Evolutionary conservation across 495 filamentous ascomycete genomes (phyloP).

Genomic region (Penicillium daleae): DNA sequence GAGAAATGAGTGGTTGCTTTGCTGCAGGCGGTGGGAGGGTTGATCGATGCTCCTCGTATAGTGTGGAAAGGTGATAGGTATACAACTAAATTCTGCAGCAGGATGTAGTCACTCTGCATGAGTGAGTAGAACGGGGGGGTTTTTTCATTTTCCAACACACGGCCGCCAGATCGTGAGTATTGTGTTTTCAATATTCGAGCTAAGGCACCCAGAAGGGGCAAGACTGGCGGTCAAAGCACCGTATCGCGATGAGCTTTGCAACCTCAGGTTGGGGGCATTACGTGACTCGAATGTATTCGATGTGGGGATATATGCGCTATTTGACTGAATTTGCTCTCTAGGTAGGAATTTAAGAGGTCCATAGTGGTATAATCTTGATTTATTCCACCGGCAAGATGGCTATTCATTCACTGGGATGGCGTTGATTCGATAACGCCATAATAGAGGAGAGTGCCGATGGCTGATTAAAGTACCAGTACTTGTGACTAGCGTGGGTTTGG

Average conservation of each 20-base stretch:
- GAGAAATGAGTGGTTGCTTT: not conserved
- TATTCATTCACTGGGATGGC: not conserved
- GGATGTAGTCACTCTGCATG: not conserved
- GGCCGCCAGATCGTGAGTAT: not conserved
- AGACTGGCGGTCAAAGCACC: constrained; percentile 24
- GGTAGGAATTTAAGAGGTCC: not conserved
- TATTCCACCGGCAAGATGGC: not conserved
- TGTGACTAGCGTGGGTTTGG: not conserved
- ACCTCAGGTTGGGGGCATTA: not conserved
- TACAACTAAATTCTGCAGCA: not conserved
- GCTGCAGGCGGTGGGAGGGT: not conserved
- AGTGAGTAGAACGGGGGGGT: not conserved
- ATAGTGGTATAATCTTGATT: not conserved
- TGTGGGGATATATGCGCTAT: not conserved
- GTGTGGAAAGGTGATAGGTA: not conserved
- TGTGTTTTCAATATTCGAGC: not conserved
- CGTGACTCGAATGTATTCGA: not conserved
- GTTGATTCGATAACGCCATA: constrained; percentile 8
- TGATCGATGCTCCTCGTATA: not conserved
- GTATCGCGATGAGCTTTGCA: not conserved
- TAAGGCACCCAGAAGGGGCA: constrained; percentile 6
- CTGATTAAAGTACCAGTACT: not conserved
- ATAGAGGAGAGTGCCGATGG: not conserved
- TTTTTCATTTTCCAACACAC: not conserved
- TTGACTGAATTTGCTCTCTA: not conserved